phyloP scores from a whole-genome alignment of 1,284 basidiomycete genomes.

The Schizophyllum amplum region DNA sequence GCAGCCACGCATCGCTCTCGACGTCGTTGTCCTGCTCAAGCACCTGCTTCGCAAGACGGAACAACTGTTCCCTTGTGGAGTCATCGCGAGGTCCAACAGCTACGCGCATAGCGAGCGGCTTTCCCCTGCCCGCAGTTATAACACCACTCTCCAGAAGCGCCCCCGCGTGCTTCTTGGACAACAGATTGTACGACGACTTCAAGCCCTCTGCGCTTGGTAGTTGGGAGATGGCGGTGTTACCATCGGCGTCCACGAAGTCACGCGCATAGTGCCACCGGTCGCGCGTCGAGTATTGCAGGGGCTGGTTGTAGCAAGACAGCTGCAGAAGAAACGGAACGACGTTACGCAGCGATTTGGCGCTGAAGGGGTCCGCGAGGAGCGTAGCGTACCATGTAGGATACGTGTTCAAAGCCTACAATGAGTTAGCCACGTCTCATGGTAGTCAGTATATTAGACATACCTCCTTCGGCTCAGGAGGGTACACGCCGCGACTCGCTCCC shows the following conservation, averaged over 20 bases:
- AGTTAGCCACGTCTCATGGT: not conserved
- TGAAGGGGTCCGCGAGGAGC: slow-evolving; percentile 35
- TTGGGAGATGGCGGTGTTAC: not conserved
- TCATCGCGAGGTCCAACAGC: slow-evolving; percentile 21
- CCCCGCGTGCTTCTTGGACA: slow-evolving; percentile 23
- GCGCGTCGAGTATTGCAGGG: slow-evolving; percentile 51
- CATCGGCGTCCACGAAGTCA: not conserved
- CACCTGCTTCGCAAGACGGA: slow-evolving; percentile 10
- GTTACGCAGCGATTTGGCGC: slow-evolving; percentile 49
- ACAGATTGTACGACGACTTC: slow-evolving; percentile 20
- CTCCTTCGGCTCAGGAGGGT: slow-evolving; percentile 16
- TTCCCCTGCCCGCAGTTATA: not conserved
- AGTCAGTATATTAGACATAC: slow-evolving; percentile 13
- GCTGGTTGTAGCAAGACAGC: slow-evolving; percentile 58
- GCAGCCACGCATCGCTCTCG: slow-evolving; percentile 35
- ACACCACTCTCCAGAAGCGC: slow-evolving; percentile 12
- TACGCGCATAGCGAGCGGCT: not conserved
- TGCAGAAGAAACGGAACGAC: slow-evolving; percentile 63
- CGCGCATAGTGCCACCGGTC: slow-evolving; percentile 26
- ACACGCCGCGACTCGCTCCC: slow-evolving; percentile 60
- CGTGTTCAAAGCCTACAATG: not conserved
- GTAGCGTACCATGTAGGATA: slow-evolving; percentile 66
- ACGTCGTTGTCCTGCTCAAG: not conserved
- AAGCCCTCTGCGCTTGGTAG: slow-evolving; percentile 15
- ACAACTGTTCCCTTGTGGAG: slow-evolving; percentile 8